Conservation (phyloP, 2,329 filamentous ascomycete species). For the Ophiostoma novo-ulmi region DNA sequence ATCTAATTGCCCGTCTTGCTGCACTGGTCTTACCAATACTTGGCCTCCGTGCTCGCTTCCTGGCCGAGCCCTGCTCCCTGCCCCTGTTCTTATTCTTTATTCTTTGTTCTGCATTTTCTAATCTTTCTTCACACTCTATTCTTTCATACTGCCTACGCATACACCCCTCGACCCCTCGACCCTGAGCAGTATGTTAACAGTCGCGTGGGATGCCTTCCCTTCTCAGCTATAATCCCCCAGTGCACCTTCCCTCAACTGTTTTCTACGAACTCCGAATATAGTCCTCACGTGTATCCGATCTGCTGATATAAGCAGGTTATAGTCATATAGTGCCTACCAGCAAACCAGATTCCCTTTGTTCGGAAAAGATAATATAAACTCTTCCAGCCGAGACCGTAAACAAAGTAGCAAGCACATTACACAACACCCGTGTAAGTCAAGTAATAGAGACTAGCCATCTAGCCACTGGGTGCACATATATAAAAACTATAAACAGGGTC, state of each 20-base stretch:
- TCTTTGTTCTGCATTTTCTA: not conserved
- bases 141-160: not conserved
- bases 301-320: not conserved
- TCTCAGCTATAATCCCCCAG: not conserved
- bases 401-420: not conserved
- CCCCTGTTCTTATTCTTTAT: not conserved
- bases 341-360: not conserved
- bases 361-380: not conserved
- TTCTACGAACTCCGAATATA: not conserved
- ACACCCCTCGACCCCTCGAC: not conserved
- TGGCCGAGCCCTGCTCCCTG: not conserved
- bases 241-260: not conserved
- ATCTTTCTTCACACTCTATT: not conserved
- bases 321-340: not conserved
- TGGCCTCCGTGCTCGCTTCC: conserved; percentile 1
- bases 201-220: not conserved
- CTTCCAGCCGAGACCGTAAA: not conserved
- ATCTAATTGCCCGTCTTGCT: not conserved
- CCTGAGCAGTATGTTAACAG: not conserved
- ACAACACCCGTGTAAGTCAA: not conserved
- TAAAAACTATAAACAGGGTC: conserved; percentile 16
- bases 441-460: not conserved
- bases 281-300: not conserved
- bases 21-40: not conserved
- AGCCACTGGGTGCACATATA: not conserved